Base-by-base conservation (phyloP, 345 rosid genomes). In the Trapa incisa region DNA sequence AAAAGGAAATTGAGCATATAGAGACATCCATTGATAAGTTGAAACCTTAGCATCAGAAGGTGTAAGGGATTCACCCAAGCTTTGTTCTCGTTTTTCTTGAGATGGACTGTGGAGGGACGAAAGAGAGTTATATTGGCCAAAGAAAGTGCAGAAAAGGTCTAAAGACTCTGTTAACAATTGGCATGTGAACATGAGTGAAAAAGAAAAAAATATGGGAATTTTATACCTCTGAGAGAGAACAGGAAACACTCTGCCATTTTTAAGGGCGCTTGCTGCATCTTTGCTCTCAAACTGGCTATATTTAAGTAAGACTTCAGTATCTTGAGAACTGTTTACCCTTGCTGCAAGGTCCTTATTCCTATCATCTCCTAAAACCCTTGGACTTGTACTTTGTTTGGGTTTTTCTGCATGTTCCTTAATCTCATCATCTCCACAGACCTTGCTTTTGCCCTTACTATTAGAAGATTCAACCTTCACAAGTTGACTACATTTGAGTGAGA, bases 41-140 rank as follows among this genome's bases (percentile, higher is more conserved):
- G 57, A 41, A 37, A 94, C 99, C 99, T 91, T 91, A 75, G 77
- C 71, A 76, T 72, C 87, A 68, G 60, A 56, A 75, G 86, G 76
- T 16, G 64, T 13, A 37, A 67, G 68, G 42, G 81, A 74, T 66
- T 72, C 60, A 73, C 82, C 87, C 37, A 45, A 79, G 65, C 57
- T 69, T 73, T 66, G 82, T 67, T 75, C 61, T 39, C 74, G 75
- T 43, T 67, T 80, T 73, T 77, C 81, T 72, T 74, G 67, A 80
- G 73, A 78, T 67, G 78, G 75, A 64, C 72, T 68, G 68, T 33
- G 64, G 33, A 58, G 67, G 61, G 61, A 35, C 68, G 66, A 69
- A 10, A 68, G 39, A 7, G 64, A 53, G 52, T 58, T 54, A 58
- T 67, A 36, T 35, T 10, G 10, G 38, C 38, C 63, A 7, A 45